These are phyloP conservation scores for Scytalidium sp. DNA, from an alignment of 2,329 filamentous ascomycete genomes.

Conservation along the genomic window DNA sequence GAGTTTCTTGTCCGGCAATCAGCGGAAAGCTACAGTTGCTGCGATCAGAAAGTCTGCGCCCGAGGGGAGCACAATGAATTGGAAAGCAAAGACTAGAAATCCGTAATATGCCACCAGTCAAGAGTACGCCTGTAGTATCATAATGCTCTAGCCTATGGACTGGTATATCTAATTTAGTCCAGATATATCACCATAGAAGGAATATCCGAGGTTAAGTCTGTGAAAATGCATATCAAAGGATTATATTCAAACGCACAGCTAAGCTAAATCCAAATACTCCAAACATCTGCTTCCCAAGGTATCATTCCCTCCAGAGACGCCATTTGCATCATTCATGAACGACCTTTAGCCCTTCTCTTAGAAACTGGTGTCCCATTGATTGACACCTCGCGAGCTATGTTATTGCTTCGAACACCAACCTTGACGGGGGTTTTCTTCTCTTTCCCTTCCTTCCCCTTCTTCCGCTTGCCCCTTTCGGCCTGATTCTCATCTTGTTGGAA, in stretches of 20 bases:
- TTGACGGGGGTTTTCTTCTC: constrained; percentile 22
- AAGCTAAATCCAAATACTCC: neutral
- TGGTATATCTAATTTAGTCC: too few relatives aligned
- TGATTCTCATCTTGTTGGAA: constrained; percentile 21
- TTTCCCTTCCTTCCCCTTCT: constrained; percentile 14
- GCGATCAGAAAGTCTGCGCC: too few relatives aligned
- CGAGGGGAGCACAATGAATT: too few relatives aligned
- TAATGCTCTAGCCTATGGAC: too few relatives aligned
- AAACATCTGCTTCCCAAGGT: neutral
- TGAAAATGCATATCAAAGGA: neutral
- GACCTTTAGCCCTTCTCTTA: constrained; percentile 20
- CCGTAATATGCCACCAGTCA: too few relatives aligned
- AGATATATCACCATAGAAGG: too few relatives aligned
- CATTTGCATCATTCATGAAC: constrained; percentile 5
- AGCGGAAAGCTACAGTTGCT: too few relatives aligned
- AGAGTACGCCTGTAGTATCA: too few relatives aligned
- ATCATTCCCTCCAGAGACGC: neutral
- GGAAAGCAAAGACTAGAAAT: too few relatives aligned
- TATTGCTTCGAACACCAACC: constrained; percentile 22
- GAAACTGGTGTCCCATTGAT: constrained; percentile 28
- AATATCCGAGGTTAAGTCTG: too few relatives aligned
- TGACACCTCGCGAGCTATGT: constrained; percentile 23
- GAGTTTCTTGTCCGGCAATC: too few relatives aligned
- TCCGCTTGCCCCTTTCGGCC: constrained; percentile 16
- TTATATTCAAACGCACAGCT: neutral